Evolutionary conservation across 1,139 yeast genomes (phyloP).

Genomic region (Nakaseomyces bracarensis): DNA sequence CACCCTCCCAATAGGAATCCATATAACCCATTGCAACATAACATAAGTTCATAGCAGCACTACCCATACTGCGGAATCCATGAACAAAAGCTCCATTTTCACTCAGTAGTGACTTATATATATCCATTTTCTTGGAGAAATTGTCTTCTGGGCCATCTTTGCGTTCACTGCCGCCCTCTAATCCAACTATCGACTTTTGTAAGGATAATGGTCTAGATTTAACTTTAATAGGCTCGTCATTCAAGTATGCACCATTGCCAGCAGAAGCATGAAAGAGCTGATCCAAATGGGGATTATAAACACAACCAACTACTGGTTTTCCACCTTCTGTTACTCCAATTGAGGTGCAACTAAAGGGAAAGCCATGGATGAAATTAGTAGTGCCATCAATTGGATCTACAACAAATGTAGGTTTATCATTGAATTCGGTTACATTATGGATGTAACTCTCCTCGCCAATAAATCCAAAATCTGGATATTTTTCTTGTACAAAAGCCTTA

Average conservation of each 20-base stretch:
- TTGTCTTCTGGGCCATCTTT: constrained; percentile 38
- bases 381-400: constrained; percentile 62
- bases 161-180: constrained; percentile 53
- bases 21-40: constrained; percentile 47
- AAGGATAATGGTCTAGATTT: constrained; percentile 34
- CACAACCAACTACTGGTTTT: constrained; percentile 50
- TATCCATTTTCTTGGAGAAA: constrained; percentile 40
- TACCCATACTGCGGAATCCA: constrained; percentile 49
- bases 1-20: constrained; percentile 58
- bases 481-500: constrained; percentile 30
- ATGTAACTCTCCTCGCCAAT: constrained; percentile 52
- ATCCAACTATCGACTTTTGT: constrained; percentile 44
- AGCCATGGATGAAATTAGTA: constrained; percentile 50
- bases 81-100: constrained; percentile 44
- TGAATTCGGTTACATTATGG: constrained; percentile 38
- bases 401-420: constrained; percentile 49
- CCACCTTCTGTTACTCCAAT: constrained; percentile 44
- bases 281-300: constrained; percentile 47
- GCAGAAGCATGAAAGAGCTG: constrained; percentile 43
- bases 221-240: constrained; percentile 30
- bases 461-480: constrained; percentile 43
- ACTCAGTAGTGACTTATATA: constrained; percentile 40
- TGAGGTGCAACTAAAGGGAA: constrained; percentile 52
- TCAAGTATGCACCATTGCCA: constrained; percentile 46
- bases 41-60: constrained; percentile 52